Evolutionary conservation across 2,329 filamentous ascomycete species (phyloP).

Genomic region (Corinectria fuckeliana): DNA sequence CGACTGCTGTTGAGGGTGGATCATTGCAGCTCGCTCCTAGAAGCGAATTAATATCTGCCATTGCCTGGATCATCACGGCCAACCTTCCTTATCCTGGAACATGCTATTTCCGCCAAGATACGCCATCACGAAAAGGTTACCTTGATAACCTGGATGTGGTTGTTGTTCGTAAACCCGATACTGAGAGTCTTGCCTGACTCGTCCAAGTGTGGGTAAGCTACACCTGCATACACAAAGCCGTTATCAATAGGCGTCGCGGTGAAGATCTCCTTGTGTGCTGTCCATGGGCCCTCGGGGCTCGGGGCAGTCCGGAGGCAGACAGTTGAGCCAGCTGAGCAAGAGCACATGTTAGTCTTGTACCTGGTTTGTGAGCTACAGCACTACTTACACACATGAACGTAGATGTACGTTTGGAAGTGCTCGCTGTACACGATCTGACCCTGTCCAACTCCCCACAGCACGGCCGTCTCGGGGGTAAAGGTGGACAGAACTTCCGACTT

Average conservation of each 20-base stretch:
- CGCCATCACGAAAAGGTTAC: slow-evolving; percentile 33
- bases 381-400: slow-evolving; percentile 42
- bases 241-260: slow-evolving; percentile 42
- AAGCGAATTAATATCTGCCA: no score
- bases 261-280: slow-evolving; percentile 44
- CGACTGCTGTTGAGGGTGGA: no score
- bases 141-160: slow-evolving; percentile 46
- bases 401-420: slow-evolving; percentile 44
- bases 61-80: no score
- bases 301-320: slow-evolving; percentile 26
- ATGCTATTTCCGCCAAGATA: background rate
- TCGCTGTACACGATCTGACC: slow-evolving; percentile 47
- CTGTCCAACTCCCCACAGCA: slow-evolving; percentile 47
- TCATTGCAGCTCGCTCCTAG: no score
- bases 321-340: slow-evolving; percentile 1
- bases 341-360: rapidly evolving
- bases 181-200: slow-evolving; percentile 44
- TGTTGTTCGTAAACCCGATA: slow-evolving; percentile 49
- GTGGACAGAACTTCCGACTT: slow-evolving; percentile 38
- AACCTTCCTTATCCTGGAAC: no score
- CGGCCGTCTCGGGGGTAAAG: slow-evolving; percentile 46
- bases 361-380: rapidly evolving
- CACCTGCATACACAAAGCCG: slow-evolving; percentile 44
- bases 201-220: slow-evolving; percentile 49
- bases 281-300: slow-evolving; percentile 46